Evolutionary conservation across 148 eudicot genomes (phyloP), one percentile per base, ranked within the genome.

Genomic region (Diospyros kaki): DNA sequence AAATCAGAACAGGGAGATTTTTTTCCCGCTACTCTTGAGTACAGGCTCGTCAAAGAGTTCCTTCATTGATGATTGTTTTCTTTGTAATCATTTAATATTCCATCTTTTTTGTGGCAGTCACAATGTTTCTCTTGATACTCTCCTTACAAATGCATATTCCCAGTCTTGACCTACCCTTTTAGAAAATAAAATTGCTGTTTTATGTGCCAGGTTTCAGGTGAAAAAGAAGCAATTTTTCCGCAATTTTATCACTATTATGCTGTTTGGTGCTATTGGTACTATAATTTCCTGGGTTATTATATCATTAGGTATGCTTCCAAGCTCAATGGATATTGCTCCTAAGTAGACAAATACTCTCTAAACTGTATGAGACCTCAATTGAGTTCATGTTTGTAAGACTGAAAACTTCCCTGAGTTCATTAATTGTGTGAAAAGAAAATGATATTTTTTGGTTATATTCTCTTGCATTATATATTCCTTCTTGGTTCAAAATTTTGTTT

Each of bases 161-260:
- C 4, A 46, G 6, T 60, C 1, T 5, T 18, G 28, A 28, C 28
- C 28, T 28, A 28, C 28, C 28, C 28, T 28, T 28, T 28, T 28
- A 28, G 28, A 28, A 28, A 28, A 28, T 28, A 17, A 10, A 42
- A 46, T 4, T 18, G 43, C 41, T 74, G 9, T 40, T 65, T 18
- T 48, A 9, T 64, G 9, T 77, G 62, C 69, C 86, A 89, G 92
- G 80, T 89, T 89, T 76, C 92, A 89, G 77, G 90, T 88, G 80
- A 88, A 88, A 73, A 88, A 88, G 86, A 88, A 88, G 86, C 87
- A 88, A 40, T 88, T 88, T 51, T 88, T 89, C 72, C 90, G 90
- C 28, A 86, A 86, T 64, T 87, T 89, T 73, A 87, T 89, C 56
- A 89, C 93, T 45, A 89, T 89, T 70, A 73, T 84, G 68, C 7